These are phyloP conservation scores for Penicillium flavigenum DNA, from an alignment of 495 filamentous ascomycete genomes.

Conservation along the genomic window DNA sequence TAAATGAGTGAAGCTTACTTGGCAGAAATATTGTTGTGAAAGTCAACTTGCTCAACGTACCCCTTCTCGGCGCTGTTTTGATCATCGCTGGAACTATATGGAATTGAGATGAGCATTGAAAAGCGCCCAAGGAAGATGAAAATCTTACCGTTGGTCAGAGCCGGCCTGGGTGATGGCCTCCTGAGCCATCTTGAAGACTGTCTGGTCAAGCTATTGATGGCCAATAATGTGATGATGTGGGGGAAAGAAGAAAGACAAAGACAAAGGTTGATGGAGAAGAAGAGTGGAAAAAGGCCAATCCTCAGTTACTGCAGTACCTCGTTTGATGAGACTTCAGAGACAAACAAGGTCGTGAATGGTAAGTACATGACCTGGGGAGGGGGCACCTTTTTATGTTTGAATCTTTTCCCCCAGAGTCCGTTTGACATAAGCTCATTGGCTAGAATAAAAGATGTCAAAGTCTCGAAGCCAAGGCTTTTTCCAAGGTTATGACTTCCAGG, in stretches of 20 bases:
- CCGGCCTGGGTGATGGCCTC: slow-evolving; percentile 15
- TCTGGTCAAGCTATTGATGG: not conserved
- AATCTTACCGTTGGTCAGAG: slow-evolving; percentile 5
- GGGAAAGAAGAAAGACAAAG: not conserved
- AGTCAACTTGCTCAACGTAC: slow-evolving; percentile 41
- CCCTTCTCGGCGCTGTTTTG: slow-evolving; percentile 33
- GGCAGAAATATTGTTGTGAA: slow-evolving; percentile 52
- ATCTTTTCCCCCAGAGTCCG: slow-evolving; percentile 2
- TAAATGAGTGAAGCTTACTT: slow-evolving; percentile 35
- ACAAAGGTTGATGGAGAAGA: not conserved
- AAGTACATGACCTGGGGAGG: not conserved
- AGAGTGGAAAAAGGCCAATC: not conserved
- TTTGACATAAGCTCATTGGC: slow-evolving; percentile 15
- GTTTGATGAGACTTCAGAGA: not conserved
- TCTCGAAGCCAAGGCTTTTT: slow-evolving; percentile 3
- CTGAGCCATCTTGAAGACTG: slow-evolving; percentile 10
- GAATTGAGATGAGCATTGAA: slow-evolving; percentile 4
- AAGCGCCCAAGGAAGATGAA: not conserved
- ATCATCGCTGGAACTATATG: slow-evolving; percentile 22
- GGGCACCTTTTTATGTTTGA: slow-evolving; percentile 19
- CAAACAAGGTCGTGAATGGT: not conserved
- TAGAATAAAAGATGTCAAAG: slow-evolving; percentile 1
- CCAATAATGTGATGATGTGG: not conserved
- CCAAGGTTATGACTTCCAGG: not conserved
- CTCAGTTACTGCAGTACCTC: not conserved